Evolutionary conservation across 192 early-diverging fungal species (phyloP), one percentile per base, ranked within the genome.

Genomic region (Podila clonocystis): DNA sequence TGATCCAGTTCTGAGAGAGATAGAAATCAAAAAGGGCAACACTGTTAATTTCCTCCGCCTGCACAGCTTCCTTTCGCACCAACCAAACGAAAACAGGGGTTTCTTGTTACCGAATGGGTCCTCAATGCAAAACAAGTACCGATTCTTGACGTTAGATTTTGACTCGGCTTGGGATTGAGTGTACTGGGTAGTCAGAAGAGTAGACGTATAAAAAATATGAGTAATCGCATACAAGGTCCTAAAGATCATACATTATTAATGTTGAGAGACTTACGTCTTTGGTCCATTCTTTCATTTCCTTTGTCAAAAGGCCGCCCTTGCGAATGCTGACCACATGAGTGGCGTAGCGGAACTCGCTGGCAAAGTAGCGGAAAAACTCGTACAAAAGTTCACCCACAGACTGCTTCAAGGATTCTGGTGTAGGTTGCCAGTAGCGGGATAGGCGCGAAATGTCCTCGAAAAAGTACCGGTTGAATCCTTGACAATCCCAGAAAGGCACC

Each of bases 391-490:
- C 70, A 20, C 76, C 76, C 15, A 79, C 62, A 20, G 76, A 72
- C 29, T 72, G 61, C 9, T 58, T 36, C 31, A 57, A n/a, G 8
- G 69, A 64, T 66, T 79, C 76, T 6, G 76, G 76, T 20, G 76
- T 79, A 1, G 69, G 65, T 49, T 72, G 76, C 76, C 76, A 79
- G 57, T 79, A 72, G 17, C 49, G 60, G 1, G 24, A 5, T 4
- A 79, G 63, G 11, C 63, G 72, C 9, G 65, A 36, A 50, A 79
- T 67, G 24, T 79, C 76, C 57, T 79, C 76, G 20, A 79, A 79
- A 68, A 79, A 79, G 62, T 79, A 79, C 7, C 76, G 76, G 31
- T 79, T 79, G 45, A 79, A 79, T 15, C 76, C 76, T 52, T 79
- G 76, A 24, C 76, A 79, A 26, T 72, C 70, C 70, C 76, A 72